phyloP scores from a whole-genome alignment of 225 moss, liverwort and hornwort species.

The Straminergon stramineum region DNA sequence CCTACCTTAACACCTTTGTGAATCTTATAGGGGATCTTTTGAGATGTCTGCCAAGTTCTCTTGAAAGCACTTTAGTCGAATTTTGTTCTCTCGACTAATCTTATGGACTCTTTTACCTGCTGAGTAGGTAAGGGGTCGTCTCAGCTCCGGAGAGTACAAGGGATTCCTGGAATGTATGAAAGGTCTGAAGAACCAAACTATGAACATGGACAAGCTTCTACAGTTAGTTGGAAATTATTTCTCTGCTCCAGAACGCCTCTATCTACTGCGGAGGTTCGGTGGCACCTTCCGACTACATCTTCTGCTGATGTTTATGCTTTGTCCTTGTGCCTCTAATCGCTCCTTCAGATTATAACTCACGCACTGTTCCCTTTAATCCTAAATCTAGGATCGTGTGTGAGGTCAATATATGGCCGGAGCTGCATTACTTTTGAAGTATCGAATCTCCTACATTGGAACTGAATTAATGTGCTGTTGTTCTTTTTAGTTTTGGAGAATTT shows the following conservation, averaged over 20 bases:
- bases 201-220: conserved; percentile 72
- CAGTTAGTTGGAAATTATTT: conserved; percentile 70
- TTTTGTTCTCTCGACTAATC: neutral
- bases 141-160: conserved; percentile 75
- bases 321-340: neutral
- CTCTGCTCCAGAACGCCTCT: conserved; percentile 91
- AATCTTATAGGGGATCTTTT: neutral
- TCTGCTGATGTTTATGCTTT: neutral
- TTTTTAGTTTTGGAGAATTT: conserved; percentile 73
- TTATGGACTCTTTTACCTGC: neutral
- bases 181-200: conserved; percentile 61
- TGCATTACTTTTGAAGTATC: neutral
- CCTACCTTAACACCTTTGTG: neutral
- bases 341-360: neutral
- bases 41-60: neutral
- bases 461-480: neutral
- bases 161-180: conserved; percentile 83
- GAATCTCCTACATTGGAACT: neutral
- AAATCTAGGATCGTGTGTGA: neutral
- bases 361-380: neutral
- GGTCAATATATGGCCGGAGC: neutral
- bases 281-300: neutral
- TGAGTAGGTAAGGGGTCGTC: conserved; percentile 78
- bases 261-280: conserved; percentile 67
- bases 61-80: neutral